Evolutionary conservation across 331 rosid species (phyloP).

Genomic region (Arachis monticola): DNA sequence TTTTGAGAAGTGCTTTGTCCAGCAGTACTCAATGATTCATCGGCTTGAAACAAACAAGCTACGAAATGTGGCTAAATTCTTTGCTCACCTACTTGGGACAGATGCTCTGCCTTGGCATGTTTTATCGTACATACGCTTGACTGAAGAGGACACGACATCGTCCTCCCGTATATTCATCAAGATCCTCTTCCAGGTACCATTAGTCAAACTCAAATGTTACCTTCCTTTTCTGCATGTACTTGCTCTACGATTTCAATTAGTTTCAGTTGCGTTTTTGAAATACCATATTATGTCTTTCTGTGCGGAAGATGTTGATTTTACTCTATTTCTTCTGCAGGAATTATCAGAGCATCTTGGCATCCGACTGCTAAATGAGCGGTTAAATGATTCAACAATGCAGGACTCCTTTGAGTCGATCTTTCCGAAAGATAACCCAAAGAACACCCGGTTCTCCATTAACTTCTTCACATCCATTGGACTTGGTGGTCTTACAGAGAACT

Average conservation of each 20-base stretch:
- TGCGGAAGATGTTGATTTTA: slow-evolving; percentile 34
- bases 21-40: slow-evolving; percentile 94
- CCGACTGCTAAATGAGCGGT: slow-evolving; percentile 69
- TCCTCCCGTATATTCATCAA: slow-evolving; percentile 90
- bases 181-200: slow-evolving; percentile 86
- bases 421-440: slow-evolving; percentile 88
- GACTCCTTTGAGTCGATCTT: slow-evolving; percentile 76
- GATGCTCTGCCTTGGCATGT: slow-evolving; percentile 96
- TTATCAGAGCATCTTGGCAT: slow-evolving; percentile 86
- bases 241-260: neutral
- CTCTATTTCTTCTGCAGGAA: slow-evolving; percentile 62
- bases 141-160: slow-evolving; percentile 94
- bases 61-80: slow-evolving; percentile 85
- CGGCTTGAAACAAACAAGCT: slow-evolving; percentile 88
- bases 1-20: slow-evolving; percentile 93
- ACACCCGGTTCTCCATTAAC: slow-evolving; percentile 87
- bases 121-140: slow-evolving; percentile 78
- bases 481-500: slow-evolving; percentile 91
- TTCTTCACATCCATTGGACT: slow-evolving; percentile 97
- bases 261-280: slow-evolving; percentile 24
- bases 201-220: slow-evolving; percentile 4
- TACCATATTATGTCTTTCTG: neutral
- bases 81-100: slow-evolving; percentile 94
- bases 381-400: slow-evolving; percentile 64
- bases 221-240: neutral